Evolutionary conservation across 441 rosid genomes (phyloP).

Genomic region (Erysimum pusillum): DNA sequence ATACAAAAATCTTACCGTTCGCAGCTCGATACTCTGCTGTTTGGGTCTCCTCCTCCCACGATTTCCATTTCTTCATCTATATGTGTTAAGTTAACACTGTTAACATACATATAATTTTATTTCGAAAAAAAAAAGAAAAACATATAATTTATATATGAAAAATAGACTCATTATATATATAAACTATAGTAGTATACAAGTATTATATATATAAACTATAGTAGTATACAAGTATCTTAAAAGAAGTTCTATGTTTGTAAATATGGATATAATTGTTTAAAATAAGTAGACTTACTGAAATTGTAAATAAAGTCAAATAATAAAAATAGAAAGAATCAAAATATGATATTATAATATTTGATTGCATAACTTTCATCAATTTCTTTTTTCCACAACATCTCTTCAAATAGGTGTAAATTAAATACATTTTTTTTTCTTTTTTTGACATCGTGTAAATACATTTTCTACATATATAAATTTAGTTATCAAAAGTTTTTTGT

Average conservation of each 20-base stretch:
- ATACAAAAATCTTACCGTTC: conserved; percentile 50
- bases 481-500: too few species aligned
- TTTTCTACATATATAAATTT: too few species aligned
- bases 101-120: not conserved
- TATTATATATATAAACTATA: not conserved
- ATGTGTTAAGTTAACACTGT: too few species aligned
- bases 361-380: not conserved
- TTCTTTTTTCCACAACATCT: too few species aligned
- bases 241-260: too few species aligned
- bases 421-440: too few species aligned
- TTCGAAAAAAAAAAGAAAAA: too few species aligned
- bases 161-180: not conserved
- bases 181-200: not conserved
- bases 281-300: not conserved
- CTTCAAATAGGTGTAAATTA: too few species aligned
- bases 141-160: not conserved
- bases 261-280: not conserved
- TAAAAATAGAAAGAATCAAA: too few species aligned
- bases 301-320: not conserved
- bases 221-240: not conserved
- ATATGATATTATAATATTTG: not conserved
- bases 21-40: conserved; percentile 60
- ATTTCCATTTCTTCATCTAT: conserved; percentile 69
- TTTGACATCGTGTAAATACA: too few species aligned
- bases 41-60: conserved; percentile 69